A percentile compares a stretch with the other conserved stretches of the same genome.
phyloP scores from a whole-genome alignment of 257 asterid species.

The Anisodus acutangulus region DNA sequence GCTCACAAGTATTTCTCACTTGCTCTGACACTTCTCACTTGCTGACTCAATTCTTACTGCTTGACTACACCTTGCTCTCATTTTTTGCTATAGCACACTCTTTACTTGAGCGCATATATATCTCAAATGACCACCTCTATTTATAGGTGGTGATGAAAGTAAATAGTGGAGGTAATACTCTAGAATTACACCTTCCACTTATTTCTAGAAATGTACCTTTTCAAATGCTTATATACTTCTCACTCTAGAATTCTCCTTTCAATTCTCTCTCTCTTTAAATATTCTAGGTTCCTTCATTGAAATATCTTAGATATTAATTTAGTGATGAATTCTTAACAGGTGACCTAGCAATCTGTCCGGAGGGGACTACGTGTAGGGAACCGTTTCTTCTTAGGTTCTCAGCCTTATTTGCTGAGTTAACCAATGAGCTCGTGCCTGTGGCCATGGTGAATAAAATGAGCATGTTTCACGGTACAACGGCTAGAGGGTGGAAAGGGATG shows the following conservation, averaged over 20 bases:
- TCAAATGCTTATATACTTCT: background rate
- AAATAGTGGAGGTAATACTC: background rate
- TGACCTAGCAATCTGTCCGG: slow-evolving; percentile 48
- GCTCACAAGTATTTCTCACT: background rate
- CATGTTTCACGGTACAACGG: slow-evolving; percentile 51
- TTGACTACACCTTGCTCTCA: too few relatives aligned
- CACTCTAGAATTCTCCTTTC: background rate
- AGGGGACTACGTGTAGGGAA: slow-evolving; percentile 51
- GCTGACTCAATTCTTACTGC: background rate
- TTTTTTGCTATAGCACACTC: background rate
- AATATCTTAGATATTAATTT: too few relatives aligned
- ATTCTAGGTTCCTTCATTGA: background rate
- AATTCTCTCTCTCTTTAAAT: background rate
- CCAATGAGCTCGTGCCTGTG: slow-evolving; percentile 46
- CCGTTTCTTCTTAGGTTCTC: slow-evolving; percentile 48
- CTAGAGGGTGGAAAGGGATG: slow-evolving; percentile 53
- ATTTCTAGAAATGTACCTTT: background rate
- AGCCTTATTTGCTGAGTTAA: slow-evolving; percentile 46
- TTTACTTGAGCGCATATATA: background rate
- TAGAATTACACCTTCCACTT: background rate
- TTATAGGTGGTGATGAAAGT: background rate
- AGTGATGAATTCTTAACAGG: background rate
- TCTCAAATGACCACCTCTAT: background rate
- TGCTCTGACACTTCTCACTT: too few relatives aligned
- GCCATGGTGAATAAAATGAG: slow-evolving; percentile 50